Evolutionary conservation across 2,329 filamentous ascomycete genomes (phyloP).

Genomic region (Monilinia fructicola): DNA sequence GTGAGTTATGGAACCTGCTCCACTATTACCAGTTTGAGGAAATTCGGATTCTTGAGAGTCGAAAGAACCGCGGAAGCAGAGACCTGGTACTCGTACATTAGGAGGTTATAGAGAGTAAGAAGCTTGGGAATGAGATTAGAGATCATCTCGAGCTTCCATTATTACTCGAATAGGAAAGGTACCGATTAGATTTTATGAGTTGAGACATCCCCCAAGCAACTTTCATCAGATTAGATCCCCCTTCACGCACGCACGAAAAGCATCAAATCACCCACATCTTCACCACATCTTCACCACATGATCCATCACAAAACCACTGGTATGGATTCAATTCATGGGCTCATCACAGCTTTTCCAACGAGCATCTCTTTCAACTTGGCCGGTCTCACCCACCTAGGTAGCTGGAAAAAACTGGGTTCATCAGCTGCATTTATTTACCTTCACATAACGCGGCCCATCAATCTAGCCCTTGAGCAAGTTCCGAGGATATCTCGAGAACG

Average conservation of each 20-base stretch:
- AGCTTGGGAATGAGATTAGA: background rate
- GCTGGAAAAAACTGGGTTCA: slow-evolving; percentile 14
- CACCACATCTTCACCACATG: background rate
- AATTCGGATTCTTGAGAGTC: background rate
- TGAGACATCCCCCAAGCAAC: slow-evolving; percentile 7
- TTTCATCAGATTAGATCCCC: slow-evolving; percentile 21
- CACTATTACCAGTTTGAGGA: background rate
- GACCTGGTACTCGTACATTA: background rate
- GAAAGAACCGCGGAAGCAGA: background rate
- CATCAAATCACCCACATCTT: slow-evolving; percentile 4
- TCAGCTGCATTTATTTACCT: slow-evolving; percentile 2
- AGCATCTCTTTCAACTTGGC: background rate
- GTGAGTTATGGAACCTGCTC: background rate
- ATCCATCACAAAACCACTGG: background rate
- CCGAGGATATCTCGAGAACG: slow-evolving; percentile 16
- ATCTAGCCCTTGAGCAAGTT: slow-evolving; percentile 6
- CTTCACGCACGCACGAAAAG: background rate
- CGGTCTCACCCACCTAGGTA: background rate
- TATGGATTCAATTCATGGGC: background rate
- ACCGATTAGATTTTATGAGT: background rate
- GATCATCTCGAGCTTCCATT: background rate
- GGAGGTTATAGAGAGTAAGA: too few species aligned
- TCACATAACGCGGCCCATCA: slow-evolving; percentile 14
- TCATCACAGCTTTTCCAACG: background rate
- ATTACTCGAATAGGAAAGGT: slow-evolving; percentile 6